Evolutionary conservation across 2,329 filamentous ascomycete genomes (phyloP), one percentile per base, ranked within the genome.

Genomic region (Pseudogymnoascus sp.): DNA sequence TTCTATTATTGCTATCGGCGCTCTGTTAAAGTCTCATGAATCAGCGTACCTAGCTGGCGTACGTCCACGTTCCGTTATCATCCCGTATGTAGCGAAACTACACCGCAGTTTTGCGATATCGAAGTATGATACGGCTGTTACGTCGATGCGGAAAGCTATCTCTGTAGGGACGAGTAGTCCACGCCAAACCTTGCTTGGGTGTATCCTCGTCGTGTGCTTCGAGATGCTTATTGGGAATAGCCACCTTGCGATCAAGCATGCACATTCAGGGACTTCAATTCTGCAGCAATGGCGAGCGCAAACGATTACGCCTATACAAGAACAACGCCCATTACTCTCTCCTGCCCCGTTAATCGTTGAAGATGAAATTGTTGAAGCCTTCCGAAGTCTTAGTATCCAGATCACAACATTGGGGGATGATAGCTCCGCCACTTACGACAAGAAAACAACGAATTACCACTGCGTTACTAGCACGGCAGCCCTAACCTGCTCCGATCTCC

Each of bases 151-250:
- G 22, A 55, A 30, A 4, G 38, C 39, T 39, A 61, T 61, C 16
- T n/a, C 3, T 7, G 36, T 22, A 5, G 41, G 39, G 14, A 19
- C 23, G 6, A 52, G 25, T 30, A 61, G 35, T 35, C 60, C 41
- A 16, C 25, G 60, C 14, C 23, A 52, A 35, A 39, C 49, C 9
- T 25, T 61, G 7, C 41, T 61, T 61, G 60, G 60, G 16, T 70
- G 67, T 60, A 36, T 70, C 11, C 61, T 70, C 4, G 66, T 68
- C 6, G 64, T 69, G 2, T 70, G 67, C 45, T 68, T 70, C 22
- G 68, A 70, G 61, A 33, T 58, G 33, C 58, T 62, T 41, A 49
- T 59, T 35, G 61, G 61, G 19, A 38, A 62, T 28, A 36, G 35
- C 14, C 14, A 60, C 12, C 23, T 39, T n/a, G 61, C 61, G 4